A percentile compares a stretch with the other conserved stretches of the same genome.
These are phyloP conservation scores for Ampelomyces quisqualis DNA, from an alignment of 2,329 filamentous ascomycete species.

Conservation along the genomic window DNA sequence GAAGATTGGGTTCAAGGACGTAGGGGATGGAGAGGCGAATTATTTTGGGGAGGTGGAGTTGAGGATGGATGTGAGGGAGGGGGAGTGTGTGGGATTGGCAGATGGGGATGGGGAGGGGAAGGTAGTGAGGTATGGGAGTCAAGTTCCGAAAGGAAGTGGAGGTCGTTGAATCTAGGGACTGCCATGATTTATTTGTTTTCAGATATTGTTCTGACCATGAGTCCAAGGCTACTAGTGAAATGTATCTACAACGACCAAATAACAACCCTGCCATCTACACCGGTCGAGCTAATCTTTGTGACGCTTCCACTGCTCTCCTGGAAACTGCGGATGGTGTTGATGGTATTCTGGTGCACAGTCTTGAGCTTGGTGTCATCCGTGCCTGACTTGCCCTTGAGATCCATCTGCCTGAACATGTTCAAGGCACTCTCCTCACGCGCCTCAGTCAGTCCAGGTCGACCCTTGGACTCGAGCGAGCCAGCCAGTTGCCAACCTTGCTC, in stretches of 20 bases:
- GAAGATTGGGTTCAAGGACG: slow-evolving; percentile 57
- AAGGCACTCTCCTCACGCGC: slow-evolving; percentile 86
- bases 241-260: slow-evolving; percentile 50
- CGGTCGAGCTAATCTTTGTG: slow-evolving; percentile 72
- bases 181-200: background rate
- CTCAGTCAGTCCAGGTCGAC: slow-evolving; percentile 58
- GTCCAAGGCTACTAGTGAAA: too few species aligned
- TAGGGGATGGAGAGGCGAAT: slow-evolving; percentile 55
- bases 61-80: slow-evolving; percentile 4
- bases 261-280: slow-evolving; percentile 52
- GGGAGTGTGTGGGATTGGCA: background rate
- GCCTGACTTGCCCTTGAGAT: slow-evolving; percentile 78
- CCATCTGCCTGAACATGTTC: slow-evolving; percentile 99
- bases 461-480: slow-evolving; percentile 76
- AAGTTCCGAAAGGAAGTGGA: background rate
- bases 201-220: too few species aligned
- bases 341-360: slow-evolving; percentile 95
- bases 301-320: slow-evolving; percentile 65
- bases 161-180: background rate
- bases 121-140: background rate
- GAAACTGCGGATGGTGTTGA: slow-evolving; percentile 79
- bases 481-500: slow-evolving; percentile 79
- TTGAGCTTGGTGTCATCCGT: slow-evolving; percentile 88
- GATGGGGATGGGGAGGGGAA: background rate
- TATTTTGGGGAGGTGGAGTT: slow-evolving; percentile 68